A percentile compares a stretch with the other conserved stretches of the same genome.
These are phyloP conservation scores for Fagus sylvatica DNA, from an alignment of 306 rosid species.

Conservation along the genomic window DNA sequence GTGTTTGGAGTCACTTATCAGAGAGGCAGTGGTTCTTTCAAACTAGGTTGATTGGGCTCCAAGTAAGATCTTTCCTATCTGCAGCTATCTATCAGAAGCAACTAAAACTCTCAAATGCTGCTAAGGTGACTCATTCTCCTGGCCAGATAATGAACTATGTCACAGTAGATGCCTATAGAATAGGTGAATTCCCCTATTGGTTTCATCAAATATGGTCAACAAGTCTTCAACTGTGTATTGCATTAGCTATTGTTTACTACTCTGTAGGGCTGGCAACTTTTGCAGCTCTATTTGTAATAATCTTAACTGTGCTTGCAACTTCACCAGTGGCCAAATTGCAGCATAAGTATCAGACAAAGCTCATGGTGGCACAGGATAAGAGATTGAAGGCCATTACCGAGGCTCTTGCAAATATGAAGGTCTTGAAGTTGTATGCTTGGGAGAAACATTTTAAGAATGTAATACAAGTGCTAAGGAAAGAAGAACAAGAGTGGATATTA, in stretches of 20 bases:
- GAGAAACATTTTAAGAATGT: constrained; percentile 28
- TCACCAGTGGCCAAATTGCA: constrained; percentile 29
- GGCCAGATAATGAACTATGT: constrained; percentile 85
- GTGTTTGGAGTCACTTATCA: constrained; percentile 57
- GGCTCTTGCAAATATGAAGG: constrained; percentile 34
- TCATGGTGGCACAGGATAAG: constrained; percentile 20
- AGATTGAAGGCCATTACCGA: constrained; percentile 26
- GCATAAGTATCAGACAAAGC: constrained; percentile 21
- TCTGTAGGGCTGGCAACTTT: constrained; percentile 28
- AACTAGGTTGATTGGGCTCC: constrained; percentile 58
- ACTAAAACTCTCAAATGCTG: constrained; percentile 62
- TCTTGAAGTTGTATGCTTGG: constrained; percentile 37
- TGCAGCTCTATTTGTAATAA: constrained; percentile 23
- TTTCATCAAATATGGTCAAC: constrained; percentile 36
- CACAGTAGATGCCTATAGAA: constrained; percentile 74
- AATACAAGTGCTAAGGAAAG: constrained; percentile 23
- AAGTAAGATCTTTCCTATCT: constrained; percentile 57
- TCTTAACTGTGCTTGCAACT: constrained; percentile 13
- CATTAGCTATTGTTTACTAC: constrained; percentile 16
- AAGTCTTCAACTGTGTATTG: constrained; percentile 23
- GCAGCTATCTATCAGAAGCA: constrained; percentile 61
- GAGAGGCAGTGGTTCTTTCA: constrained; percentile 80
- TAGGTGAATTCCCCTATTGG: constrained; percentile 23
- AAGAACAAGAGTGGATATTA: constrained; percentile 16
- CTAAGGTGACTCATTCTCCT: constrained; percentile 57